Evolutionary conservation across 768 basidiomycete species (phyloP), one percentile per base, ranked within the genome.

Genomic region (Pulveroboletus sp.): DNA sequence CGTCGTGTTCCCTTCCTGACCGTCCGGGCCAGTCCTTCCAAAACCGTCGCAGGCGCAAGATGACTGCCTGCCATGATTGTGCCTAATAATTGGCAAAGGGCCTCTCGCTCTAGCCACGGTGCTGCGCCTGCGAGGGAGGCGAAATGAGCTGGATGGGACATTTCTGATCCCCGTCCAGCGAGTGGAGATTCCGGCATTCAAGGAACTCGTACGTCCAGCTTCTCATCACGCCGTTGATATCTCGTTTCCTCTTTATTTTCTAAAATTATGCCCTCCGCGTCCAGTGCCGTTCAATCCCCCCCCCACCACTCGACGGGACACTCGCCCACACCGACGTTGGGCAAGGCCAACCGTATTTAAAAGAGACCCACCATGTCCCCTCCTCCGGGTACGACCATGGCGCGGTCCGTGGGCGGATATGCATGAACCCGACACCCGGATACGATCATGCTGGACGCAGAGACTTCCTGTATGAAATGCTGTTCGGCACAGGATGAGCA

Each of bases 81-180:
- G 42, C 58, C 52, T 55, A 31, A 39, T 43, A 12, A 48, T n/a
- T n/a, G n/a, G n/a, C n/a, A 33, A 20, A 25, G 60, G 50, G 20
- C 53, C 51, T 47, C 24, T 38, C 16, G 37, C 7, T 53, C 59
- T 58, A 36, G 51, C 36, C 36, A 37, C 17, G 20, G 36, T 23
- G 35, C 43, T 46, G 36, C 49, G 45, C 44, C 43, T 48, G 7
- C 17, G 21, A 24, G 32, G 55, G 60, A 64, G 44, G 55, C 62
- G 58, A 61, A 64, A 60, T 63, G 60, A 49, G 8, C 27, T 29
- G 9, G 8, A 5, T 29, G 8, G n/a, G 8, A 5, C n/a, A 35
- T 50, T 43, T 36, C 41, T 61, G 60, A 63, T 61, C 60, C 58
- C 60, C 60, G 60, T 61, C 54, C 9, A 29, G 25, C 25, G 25